Conservation (phyloP, 257 asterid species). For the Anisodus acutangulus region DNA sequence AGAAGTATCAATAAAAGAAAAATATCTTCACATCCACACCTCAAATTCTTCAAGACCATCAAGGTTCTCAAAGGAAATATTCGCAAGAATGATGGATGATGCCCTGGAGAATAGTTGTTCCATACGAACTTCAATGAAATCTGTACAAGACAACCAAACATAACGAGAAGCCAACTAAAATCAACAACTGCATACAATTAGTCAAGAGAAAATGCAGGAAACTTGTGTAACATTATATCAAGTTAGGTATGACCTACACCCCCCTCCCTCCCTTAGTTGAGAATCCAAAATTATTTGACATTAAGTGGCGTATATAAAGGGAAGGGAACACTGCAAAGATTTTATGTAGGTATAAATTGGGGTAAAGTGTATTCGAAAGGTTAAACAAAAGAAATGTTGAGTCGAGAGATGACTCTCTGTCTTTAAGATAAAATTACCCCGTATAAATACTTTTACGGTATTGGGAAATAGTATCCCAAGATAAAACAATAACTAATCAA, state of each 20-base stretch:
- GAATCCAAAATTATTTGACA: neutral
- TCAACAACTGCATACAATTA: neutral
- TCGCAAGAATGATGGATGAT: slow-evolving; percentile 65
- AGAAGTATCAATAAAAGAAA: neutral
- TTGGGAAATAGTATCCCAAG: no score
- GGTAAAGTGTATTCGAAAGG: no score
- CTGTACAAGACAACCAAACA: slow-evolving; percentile 52
- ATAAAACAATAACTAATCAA: no score
- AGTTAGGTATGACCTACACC: neutral
- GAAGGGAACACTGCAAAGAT: neutral
- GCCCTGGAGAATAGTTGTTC: slow-evolving; percentile 72
- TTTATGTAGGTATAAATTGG: no score
- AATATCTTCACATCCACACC: slow-evolving; percentile 47
- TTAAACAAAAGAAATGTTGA: neutral
- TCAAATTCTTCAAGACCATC: slow-evolving; percentile 69
- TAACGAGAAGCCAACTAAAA: slow-evolving; percentile 7
- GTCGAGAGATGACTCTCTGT: no score
- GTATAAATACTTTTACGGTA: no score
- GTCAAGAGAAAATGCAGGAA: slow-evolving; percentile 24
- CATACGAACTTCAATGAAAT: slow-evolving; percentile 65
- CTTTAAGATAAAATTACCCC: no score
- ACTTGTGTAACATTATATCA: neutral
- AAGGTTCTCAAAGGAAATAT: slow-evolving; percentile 67
- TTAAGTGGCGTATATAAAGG: neutral
- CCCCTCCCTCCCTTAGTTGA: no score